Conservation (phyloP, 1,139 yeast species). For the Debaryomyces sp. region DNA sequence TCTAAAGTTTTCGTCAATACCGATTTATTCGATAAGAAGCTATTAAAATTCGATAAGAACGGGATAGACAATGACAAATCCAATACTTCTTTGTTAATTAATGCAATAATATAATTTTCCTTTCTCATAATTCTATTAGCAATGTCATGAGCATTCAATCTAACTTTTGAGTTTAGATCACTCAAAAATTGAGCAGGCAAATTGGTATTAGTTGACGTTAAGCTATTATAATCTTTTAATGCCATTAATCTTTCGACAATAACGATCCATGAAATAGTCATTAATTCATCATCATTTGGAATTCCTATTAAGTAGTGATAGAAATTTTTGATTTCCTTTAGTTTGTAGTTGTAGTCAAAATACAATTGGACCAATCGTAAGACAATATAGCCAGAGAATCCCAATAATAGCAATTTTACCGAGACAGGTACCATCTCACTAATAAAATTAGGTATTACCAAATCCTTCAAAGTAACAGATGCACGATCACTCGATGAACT, state of each 20-base stretch:
- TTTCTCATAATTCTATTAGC: slow-evolving; percentile 95
- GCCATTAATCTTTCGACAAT: slow-evolving; percentile 78
- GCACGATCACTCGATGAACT: slow-evolving; percentile 17
- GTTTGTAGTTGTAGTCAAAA: slow-evolving; percentile 48
- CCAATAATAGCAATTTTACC: slow-evolving; percentile 62
- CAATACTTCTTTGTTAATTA: slow-evolving; percentile 76
- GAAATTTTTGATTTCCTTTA: slow-evolving; percentile 66
- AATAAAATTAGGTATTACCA: slow-evolving; percentile 66
- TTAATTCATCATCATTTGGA: slow-evolving; percentile 73
- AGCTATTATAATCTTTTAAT: slow-evolving; percentile 78
- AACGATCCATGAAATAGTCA: slow-evolving; percentile 91
- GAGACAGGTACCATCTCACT: slow-evolving; percentile 48
- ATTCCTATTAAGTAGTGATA: slow-evolving; percentile 69
- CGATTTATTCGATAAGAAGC: slow-evolving; percentile 26
- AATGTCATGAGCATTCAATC: slow-evolving; percentile 89
- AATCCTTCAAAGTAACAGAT: slow-evolving; percentile 38
- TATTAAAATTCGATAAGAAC: slow-evolving; percentile 46
- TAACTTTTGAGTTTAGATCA: slow-evolving; percentile 68
- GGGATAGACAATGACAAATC: slow-evolving; percentile 49
- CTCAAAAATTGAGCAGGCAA: slow-evolving; percentile 35
- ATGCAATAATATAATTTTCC: slow-evolving; percentile 89
- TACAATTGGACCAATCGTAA: slow-evolving; percentile 65
- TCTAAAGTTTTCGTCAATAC: slow-evolving; percentile 85
- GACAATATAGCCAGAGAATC: slow-evolving; percentile 60
- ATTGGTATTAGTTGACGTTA: slow-evolving; percentile 50